Evolutionary conservation across 2,329 filamentous ascomycete species (phyloP), one percentile per base, ranked within the genome.

Genomic region (Fusarium metavorans): DNA sequence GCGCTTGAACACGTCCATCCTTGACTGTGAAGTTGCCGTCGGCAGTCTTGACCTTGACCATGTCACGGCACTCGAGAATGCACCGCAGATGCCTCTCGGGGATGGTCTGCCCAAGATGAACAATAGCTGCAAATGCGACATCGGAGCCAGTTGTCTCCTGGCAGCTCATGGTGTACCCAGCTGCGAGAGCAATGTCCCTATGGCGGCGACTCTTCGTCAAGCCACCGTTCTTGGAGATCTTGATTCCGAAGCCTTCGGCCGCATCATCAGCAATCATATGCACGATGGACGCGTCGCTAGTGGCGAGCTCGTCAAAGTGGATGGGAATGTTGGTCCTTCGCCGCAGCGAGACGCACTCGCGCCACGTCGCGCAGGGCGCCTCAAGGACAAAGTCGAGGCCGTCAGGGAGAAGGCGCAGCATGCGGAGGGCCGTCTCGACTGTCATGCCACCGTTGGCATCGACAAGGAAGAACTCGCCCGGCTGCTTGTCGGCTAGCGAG

Each of bases 201-300:
- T 73, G 71, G 6, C 74, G 67, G 10, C 69, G 65, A 20, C 68
- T 67, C 20, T 66, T 66, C 7, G 71, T 76, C 41, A 76, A 20
- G 13, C 74, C 74, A 9, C 71, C 71, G 35, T 70, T 68, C 62
- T 76, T 76, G 23, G 74, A 76, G 35, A 76, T 74, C 57, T 76
- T 76, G 54, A 72, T 56, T 0, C 69, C 65, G 16, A 76, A 71
- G 3, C 74, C 71, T 39, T 76, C 73, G 0, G 67, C 74, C 6
- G 60, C 74, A 6, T 76, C 70, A 57, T 76, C 69, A 10, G 66
- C 69, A 10, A 76, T 52, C 35, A 76, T 52, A 35, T 75, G 67
- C 5, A 64, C 25, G 11, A 75, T 67, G 13, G 74, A 73, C 6
- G 67, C 48, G 11, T 76, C 72, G 20, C 43, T 67, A 0, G 65